Base-by-base conservation (phyloP, 352 stramenopile genomes). In the Aphanomyces astaci region DNA sequence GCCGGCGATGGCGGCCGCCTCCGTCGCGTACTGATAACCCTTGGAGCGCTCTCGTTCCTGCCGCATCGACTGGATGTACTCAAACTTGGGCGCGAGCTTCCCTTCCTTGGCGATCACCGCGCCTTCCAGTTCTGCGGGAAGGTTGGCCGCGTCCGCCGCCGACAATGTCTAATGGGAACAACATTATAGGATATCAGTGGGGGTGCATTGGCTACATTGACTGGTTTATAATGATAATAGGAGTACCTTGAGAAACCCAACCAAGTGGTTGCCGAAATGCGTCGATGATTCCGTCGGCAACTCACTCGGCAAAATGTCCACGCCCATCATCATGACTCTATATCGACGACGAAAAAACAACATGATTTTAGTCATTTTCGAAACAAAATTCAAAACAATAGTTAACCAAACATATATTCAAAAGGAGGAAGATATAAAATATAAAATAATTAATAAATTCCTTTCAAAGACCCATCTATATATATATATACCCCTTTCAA, bases 281-380 rank as follows among this genome's bases (percentile, higher is more conserved):
- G 95, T 79, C 68, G 88, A 98, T 30, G 90, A 97, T 68, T 98
- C 95, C n/a, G 77, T 75, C 48, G 94, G 89, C 32, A 98, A 75
- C 69, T 99, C 96, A 27, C 91, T 97, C 1, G 96, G 96, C 51
- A 99, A 77, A 63, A 98, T 98, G 72, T 98, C 95, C 30, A 98
- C 93, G 11, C 88, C 90, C 85, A 98, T 94, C 75, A 98, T 92
- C 74, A 96, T 90, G 43, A 98, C 82, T 4, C 89, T 90, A 64
- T 76, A 64, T n/a, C n/a, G n/a, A n/a, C n/a, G n/a, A n/a, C n/a
- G n/a, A n/a, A n/a, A n/a, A n/a, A n/a, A n/a, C n/a, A n/a, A n/a
- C n/a, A n/a, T n/a, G n/a, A n/a, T n/a, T n/a, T n/a, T n/a, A n/a
- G n/a, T n/a, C n/a, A n/a, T n/a, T n/a, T n/a, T n/a, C n/a, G n/a